These are phyloP conservation scores for Acanthamoeba castellanii DNA, from an alignment of 208 protist species.

Conservation along the genomic window DNA sequence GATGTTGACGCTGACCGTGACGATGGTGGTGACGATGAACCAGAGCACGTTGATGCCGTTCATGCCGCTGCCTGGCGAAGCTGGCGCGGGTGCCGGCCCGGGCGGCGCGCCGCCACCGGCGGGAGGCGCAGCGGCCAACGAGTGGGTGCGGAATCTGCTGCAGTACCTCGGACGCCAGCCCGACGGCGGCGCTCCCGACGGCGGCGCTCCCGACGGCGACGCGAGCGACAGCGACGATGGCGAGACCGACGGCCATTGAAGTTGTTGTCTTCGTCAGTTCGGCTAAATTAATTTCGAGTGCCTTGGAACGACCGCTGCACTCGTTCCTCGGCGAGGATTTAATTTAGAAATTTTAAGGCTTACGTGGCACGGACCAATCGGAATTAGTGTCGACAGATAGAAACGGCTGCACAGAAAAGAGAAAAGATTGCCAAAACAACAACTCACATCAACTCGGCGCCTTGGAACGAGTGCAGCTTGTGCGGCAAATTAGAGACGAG, in stretches of 20 bases:
- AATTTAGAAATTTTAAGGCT: not conserved
- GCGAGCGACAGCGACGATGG: not conserved
- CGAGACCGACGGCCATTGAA: not conserved
- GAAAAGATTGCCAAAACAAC: not conserved
- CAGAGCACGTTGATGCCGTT: slow-evolving; percentile 59
- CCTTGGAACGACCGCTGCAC: no score
- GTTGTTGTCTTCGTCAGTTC: no score
- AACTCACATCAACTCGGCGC: no score
- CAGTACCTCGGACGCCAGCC: slow-evolving; percentile 26
- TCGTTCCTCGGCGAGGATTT: no score
- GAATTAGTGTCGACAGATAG: not conserved
- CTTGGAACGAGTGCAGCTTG: no score
- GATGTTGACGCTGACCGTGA: not conserved
- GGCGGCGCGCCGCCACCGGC: not conserved
- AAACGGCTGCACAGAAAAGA: not conserved
- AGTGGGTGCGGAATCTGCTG: slow-evolving; percentile 49
- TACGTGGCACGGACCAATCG: not conserved
- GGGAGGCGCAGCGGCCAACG: slow-evolving; percentile 3
- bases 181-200: not conserved
- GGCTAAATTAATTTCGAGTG: no score
- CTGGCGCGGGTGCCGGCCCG: not conserved
- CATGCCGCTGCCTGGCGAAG: not conserved
- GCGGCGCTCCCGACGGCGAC: no score
- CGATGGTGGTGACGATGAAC: not conserved
- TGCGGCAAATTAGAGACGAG: no score